Evolutionary conservation across 2,329 filamentous ascomycete genomes (phyloP).

Genomic region (Colletotrichum destructivum): DNA sequence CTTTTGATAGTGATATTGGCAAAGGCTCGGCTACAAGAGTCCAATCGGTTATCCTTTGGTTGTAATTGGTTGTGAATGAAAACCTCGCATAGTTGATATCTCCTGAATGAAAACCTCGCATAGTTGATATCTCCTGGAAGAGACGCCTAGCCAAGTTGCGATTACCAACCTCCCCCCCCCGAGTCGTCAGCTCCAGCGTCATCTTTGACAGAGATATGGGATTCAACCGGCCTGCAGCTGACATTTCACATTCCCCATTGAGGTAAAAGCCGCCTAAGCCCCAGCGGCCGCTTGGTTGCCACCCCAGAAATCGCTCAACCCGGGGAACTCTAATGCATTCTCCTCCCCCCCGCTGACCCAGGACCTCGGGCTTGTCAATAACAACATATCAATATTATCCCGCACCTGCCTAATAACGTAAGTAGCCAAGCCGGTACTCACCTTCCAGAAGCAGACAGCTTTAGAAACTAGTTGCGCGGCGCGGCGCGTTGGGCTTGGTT

Average conservation of each 20-base stretch:
- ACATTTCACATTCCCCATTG: no score
- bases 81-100: no score
- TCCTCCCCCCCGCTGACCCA: constrained; percentile 3
- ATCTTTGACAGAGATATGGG: neutral
- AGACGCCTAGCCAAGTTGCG: no score
- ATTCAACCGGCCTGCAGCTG: neutral
- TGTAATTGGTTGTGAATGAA: no score
- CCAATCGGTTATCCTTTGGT: no score
- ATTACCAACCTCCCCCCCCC: no score
- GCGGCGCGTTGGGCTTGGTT: neutral
- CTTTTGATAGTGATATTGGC: no score
- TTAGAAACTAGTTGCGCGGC: neutral
- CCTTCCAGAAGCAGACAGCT: constrained; percentile 22
- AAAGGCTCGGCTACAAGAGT: no score
- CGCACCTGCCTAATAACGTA: constrained; percentile 10
- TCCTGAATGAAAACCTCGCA: no score
- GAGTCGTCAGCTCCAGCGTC: no score
- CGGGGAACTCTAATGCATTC: no score
- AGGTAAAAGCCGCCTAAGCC: neutral
- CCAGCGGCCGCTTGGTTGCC: neutral
- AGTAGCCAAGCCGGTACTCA: constrained; percentile 6
- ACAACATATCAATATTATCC: neutral
- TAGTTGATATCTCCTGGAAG: no score
- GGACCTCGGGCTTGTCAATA: neutral
- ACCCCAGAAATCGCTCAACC: neutral